Base-by-base conservation (phyloP, 2,329 filamentous ascomycete species). In the Ascochyta fabae region DNA sequence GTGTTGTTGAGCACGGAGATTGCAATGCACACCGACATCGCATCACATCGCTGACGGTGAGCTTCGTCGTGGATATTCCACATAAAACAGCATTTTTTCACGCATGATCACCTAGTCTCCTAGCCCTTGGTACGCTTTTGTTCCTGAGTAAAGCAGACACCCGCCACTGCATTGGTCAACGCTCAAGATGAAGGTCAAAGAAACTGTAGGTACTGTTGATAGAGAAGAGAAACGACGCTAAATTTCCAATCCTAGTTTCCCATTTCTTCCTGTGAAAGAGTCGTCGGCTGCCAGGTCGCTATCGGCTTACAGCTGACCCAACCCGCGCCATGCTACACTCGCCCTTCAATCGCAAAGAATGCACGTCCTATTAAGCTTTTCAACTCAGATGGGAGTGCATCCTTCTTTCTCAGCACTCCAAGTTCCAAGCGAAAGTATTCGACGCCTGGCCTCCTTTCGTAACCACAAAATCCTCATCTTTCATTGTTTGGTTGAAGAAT, bases 401-500 rank as follows among this genome's bases (percentile, higher is more conserved):
- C 3, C n/a, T 16, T 16, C n/a, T 16, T 35, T 39, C 22, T 41
- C 24, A 46, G 29, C 48, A 41, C n/a, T 26, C 3, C 9, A 52
- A 13, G 3, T 34, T 35, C 35, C 41, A 45, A 31, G 41, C 35
- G 26, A 46, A 34, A 22, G 35, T 27, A 22, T 40, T 34, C 15
- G 26, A 33, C 2, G 33, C 40, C 19, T 51, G 40, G 16, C 27
- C 48, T 27, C 27, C 15, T 3, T 35, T 27, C 10, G 19, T 27
- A 10, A 7, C 3, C 15, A 16, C 13, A 7, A 52, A 52, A n/a
- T 45, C 35, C 26, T n/a, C 4, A 42, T 54, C 38, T n/a, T 24
- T 13, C 15, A 78, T 33, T 34, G 61, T 53, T 16, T 64, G 53
- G 10, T 60, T 68, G 49, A 68, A 79, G 54, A 79, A 59, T 51